Evolutionary conservation across 2,329 filamentous ascomycete species (phyloP), one percentile per base, ranked within the genome.

Genomic region (Hymenoscyphus albidus): DNA sequence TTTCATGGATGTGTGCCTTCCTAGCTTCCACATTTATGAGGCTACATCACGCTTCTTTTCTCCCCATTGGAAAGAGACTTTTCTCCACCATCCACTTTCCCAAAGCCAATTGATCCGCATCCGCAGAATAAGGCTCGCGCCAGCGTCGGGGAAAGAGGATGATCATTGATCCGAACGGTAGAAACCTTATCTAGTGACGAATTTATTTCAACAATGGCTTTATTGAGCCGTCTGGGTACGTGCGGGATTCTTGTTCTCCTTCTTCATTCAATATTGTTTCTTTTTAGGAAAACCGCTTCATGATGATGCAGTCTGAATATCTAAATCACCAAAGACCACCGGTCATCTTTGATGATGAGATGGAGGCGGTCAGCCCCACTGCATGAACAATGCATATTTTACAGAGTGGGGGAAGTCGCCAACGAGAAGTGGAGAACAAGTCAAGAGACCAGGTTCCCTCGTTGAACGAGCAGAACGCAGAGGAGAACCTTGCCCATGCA

Each of bases 51-150:
- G 44, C n/a, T 22, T 27, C 44, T 51, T 51, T 51, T 18, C 44
- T 51, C 44, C 18, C n/a, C 44, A 51, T 51, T 27, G 18, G 14
- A 57, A 57, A 38, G 54, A 27, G 9, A 14, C 12, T 27, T 51
- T 27, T 60, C 40, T 60, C 58, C 40, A 27, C 58, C 27, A 32
- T 51, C 18, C 18, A 27, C 22, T 35, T 35, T 27, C 27, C 22
- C 35, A n/a, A 27, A n/a, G 10, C 38, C 58, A 60, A 27, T 27
- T 14, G 42, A 31, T 51, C 18, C 16, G 16, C 58, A 22, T 48
- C n/a, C 31, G 31, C 32, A 32, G 42, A 35, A 40, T 61, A 42
- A 61, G 59, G 59, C 59, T 61, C 51, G 42, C 59, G 42, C 59
- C 31, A 61, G 14, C 58, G n/a, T 40, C 54, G 27, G 59, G 59